Evolutionary conservation across 345 rosid species (phyloP).

Genomic region (Turnera subulata): DNA sequence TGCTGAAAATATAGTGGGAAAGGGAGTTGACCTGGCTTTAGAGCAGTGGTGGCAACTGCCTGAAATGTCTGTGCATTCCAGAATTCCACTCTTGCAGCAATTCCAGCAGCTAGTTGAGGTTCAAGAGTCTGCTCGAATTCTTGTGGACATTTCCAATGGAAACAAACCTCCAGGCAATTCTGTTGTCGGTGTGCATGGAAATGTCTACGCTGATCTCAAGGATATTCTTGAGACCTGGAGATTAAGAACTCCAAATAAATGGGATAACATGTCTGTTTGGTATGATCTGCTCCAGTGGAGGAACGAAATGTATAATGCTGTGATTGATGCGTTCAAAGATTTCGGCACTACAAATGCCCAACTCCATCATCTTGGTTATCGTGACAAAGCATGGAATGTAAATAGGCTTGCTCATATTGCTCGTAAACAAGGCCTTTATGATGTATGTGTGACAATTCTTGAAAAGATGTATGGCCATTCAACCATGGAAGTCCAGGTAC

Average conservation of each 20-base stretch:
- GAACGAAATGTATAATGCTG: conserved; percentile 92
- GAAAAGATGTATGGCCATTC: conserved; percentile 99
- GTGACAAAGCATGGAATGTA: conserved; percentile 99
- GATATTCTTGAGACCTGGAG: conserved; percentile 99
- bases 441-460: conserved; percentile 85
- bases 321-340: conserved; percentile 94
- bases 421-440: conserved; percentile 93
- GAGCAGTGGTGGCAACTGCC: conserved; percentile 99
- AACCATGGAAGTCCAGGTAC: conserved; percentile 99
- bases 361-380: conserved; percentile 95
- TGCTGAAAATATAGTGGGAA: conserved; percentile 84
- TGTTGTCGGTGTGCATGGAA: conserved; percentile 66
- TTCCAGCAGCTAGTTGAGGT: conserved; percentile 98
- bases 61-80: conserved; percentile 93
- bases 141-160: conserved; percentile 86
- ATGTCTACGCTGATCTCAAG: conserved; percentile 86
- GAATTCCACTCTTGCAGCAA: conserved; percentile 93
- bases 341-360: conserved; percentile 60
- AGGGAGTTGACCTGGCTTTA: conserved; percentile 94
- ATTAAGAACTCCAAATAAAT: conserved; percentile 92
- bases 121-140: conserved; percentile 91
- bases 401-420: conserved; percentile 96
- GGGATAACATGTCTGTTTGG: conserved; percentile 98
- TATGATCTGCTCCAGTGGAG: conserved; percentile 98
- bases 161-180: conserved; percentile 63